A percentile compares a stretch with the other conserved stretches of the same genome.
phyloP scores from a whole-genome alignment of 2,329 filamentous ascomycete species.

The Neonectria neomacrospora region DNA sequence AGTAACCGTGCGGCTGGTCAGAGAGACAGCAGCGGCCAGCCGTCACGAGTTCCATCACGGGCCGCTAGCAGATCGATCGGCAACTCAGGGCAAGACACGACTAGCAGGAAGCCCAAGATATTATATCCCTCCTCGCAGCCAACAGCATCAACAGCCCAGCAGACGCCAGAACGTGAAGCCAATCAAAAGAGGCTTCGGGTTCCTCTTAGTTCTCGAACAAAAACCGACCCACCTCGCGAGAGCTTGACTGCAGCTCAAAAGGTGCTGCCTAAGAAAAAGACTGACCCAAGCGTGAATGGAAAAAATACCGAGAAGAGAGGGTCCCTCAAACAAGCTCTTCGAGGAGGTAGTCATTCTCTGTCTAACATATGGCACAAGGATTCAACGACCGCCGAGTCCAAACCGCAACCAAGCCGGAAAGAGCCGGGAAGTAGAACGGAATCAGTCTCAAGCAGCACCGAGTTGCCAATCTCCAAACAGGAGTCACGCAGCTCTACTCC shows the following conservation, averaged over 20 bases:
- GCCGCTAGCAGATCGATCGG: background rate
- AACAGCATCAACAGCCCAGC: conserved; percentile 22
- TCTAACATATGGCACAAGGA: conserved; percentile 63
- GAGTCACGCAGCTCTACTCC: conserved; percentile 15
- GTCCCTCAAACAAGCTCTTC: conserved; percentile 63
- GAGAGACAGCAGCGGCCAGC: background rate
- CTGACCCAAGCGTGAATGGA: conserved; percentile 26
- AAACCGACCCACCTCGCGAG: conserved; percentile 39
- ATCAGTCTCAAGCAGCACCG: conserved; percentile 25
- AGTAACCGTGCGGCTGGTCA: background rate
- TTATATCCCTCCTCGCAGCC: conserved; percentile 27
- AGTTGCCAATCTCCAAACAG: conserved; percentile 20
- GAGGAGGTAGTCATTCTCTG: conserved; percentile 59
- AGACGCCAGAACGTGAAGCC: conserved; percentile 33
- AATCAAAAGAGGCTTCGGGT: conserved; percentile 41
- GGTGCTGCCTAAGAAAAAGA: conserved; percentile 39
- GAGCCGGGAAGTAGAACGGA: conserved; percentile 23
- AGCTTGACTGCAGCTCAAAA: conserved; percentile 19
- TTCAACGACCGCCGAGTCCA: conserved; percentile 42
- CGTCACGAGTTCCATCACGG: conserved; percentile 1
- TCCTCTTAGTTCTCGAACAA: conserved; percentile 46
- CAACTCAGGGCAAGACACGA: background rate
- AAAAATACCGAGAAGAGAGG: conserved; percentile 56
- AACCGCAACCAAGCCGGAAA: conserved; percentile 43
- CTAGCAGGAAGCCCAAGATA: conserved; percentile 25